Percentiles rank a stretch among this genome's conserved stretches.
phyloP scores from a whole-genome alignment of 2,329 filamentous ascomycete genomes.

The Seiridium cupressi region DNA sequence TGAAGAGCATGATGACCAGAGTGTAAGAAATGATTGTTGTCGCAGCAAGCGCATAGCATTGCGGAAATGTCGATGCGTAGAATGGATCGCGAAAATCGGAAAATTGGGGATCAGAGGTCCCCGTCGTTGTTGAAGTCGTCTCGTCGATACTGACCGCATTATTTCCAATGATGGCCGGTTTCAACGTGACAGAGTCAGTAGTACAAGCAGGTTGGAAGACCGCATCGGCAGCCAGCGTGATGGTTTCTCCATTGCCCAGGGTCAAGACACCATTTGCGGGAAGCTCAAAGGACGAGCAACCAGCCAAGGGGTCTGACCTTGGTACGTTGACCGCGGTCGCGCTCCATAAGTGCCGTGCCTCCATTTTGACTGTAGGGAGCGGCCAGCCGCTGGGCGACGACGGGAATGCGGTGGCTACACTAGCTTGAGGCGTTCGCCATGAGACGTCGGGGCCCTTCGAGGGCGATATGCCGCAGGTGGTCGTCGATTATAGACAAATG shows the following conservation, averaged over 20 bases:
- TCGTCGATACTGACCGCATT: conserved; percentile 37
- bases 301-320: conserved; percentile 18
- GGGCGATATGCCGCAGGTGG: background rate
- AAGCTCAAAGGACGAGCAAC: conserved; percentile 40
- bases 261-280: conserved; percentile 46
- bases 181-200: conserved; percentile 33
- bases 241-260: conserved; percentile 49
- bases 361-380: conserved; percentile 20
- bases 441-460: conserved; percentile 23
- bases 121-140: conserved; percentile 22
- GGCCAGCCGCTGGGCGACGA: conserved; percentile 24
- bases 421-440: conserved; percentile 32
- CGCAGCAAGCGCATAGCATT: conserved; percentile 88
- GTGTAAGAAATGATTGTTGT: conserved; percentile 90
- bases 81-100: conserved; percentile 81
- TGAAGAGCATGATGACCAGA: conserved; percentile 88
- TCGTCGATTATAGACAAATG: background rate
- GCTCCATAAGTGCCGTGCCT: conserved; percentile 18
- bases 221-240: conserved; percentile 59
- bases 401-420: conserved; percentile 19
- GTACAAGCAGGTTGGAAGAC: conserved; percentile 60
- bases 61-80: conserved; percentile 89
- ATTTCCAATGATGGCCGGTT: conserved; percentile 40
- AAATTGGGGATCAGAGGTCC: conserved; percentile 36
- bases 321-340: conserved; percentile 24